These are phyloP conservation scores for Quercus phellos DNA, from an alignment of 331 rosid genomes.

Conservation along the genomic window DNA sequence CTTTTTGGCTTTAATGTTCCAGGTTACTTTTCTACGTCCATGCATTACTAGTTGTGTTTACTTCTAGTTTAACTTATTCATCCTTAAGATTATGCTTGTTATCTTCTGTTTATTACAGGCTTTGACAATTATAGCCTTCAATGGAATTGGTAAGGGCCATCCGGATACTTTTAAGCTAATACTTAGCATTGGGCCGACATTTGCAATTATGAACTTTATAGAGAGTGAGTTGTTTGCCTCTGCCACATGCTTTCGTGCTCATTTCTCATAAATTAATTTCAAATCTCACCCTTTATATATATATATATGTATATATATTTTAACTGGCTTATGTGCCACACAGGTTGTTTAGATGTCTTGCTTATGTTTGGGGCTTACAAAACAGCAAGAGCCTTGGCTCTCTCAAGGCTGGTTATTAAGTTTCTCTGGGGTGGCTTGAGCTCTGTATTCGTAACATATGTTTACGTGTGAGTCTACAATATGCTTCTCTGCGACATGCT, in stretches of 20 bases:
- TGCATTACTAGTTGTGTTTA: constrained; percentile 13
- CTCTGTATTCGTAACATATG: constrained; percentile 64
- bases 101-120: constrained; percentile 44
- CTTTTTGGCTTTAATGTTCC: constrained; percentile 88
- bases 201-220: constrained; percentile 77
- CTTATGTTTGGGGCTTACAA: constrained; percentile 94
- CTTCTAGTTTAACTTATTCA: not conserved
- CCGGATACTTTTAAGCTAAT: constrained; percentile 55
- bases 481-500: constrained; percentile 6
- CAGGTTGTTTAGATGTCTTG: constrained; percentile 78
- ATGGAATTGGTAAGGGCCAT: constrained; percentile 41
- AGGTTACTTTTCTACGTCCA: constrained; percentile 43
- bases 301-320: not conserved
- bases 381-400: constrained; percentile 95
- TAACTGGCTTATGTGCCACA: constrained; percentile 12
- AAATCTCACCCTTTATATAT: constrained; percentile 1
- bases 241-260: constrained; percentile 11
- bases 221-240: constrained; percentile 49
- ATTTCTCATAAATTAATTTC: constrained; percentile 9
- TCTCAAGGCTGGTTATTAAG: constrained; percentile 86
- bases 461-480: constrained; percentile 63
- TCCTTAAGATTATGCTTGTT: constrained; percentile 9
- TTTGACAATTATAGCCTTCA: constrained; percentile 80
- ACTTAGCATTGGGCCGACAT: constrained; percentile 89
- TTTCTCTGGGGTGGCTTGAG: constrained; percentile 88